Percentiles rank a stretch among this genome's conserved stretches.
Evolutionary conservation across 2,329 filamentous ascomycete genomes (phyloP).

Genomic region (Hyphodiscus sp.): DNA sequence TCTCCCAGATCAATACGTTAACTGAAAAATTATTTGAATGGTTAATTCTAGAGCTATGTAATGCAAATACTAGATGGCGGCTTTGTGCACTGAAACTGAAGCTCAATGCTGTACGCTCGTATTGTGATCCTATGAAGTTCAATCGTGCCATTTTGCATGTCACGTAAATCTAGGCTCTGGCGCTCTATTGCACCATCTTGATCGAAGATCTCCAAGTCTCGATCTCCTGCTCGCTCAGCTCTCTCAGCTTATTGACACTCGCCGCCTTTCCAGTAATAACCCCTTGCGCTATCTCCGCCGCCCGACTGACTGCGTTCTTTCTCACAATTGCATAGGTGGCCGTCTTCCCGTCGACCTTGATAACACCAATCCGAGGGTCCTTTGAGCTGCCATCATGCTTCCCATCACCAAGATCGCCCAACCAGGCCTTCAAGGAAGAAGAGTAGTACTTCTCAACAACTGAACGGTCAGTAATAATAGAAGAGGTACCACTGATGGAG

Average conservation of each 20-base stretch:
- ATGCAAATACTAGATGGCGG: too few relatives aligned
- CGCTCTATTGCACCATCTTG: constrained; percentile 24
- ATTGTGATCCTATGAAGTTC: too few relatives aligned
- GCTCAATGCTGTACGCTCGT: too few relatives aligned
- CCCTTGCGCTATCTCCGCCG: constrained; percentile 69
- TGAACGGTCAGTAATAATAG: constrained; percentile 61
- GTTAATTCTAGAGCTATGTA: too few relatives aligned
- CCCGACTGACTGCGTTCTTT: constrained; percentile 56
- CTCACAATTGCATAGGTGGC: constrained; percentile 64
- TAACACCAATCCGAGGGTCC: constrained; percentile 77
- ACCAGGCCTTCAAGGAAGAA: constrained; percentile 69
- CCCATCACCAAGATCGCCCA: constrained; percentile 79
- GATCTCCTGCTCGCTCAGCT: constrained; percentile 62
- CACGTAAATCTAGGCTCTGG: too few relatives aligned
- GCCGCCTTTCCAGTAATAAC: constrained; percentile 66
- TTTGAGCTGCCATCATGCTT: constrained; percentile 74
- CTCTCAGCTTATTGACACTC: constrained; percentile 67
- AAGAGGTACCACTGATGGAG: constrained; percentile 69
- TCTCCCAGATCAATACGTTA: too few relatives aligned
- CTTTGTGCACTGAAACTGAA: too few relatives aligned
- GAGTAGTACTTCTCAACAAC: constrained; percentile 71
- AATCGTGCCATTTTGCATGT: too few relatives aligned
- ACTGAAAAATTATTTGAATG: too few relatives aligned
- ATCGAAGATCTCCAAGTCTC: constrained; percentile 47
- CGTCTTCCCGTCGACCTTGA: constrained; percentile 66